Conservation (phyloP, 352 stramenopile species). For the Globisporangium polare region DNA sequence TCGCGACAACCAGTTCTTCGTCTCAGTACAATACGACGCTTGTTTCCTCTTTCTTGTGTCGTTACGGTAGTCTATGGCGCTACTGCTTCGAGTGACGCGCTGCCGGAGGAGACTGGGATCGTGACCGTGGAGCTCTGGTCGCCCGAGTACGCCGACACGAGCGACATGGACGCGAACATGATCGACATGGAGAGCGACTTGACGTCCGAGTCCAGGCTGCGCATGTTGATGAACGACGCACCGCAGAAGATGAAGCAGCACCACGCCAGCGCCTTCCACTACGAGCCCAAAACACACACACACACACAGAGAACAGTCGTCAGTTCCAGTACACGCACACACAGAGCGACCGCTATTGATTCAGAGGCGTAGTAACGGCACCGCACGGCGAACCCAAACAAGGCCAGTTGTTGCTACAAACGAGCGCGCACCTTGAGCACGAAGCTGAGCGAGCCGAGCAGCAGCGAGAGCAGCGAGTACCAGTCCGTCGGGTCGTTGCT, state of each 20-base stretch:
- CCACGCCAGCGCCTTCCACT: constrained; percentile 66
- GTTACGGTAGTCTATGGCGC: not conserved
- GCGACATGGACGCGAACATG: constrained; percentile 66
- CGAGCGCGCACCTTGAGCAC: constrained; percentile 45
- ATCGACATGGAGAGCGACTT: constrained; percentile 71
- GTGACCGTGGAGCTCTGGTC: constrained; percentile 28
- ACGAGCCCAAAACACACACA: not conserved
- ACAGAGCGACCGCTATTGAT: too few relatives aligned
- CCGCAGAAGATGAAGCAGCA: constrained; percentile 59
- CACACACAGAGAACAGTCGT: not conserved
- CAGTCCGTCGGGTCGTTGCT: constrained; percentile 40
- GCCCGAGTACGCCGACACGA: constrained; percentile 60
- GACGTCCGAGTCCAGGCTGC: constrained; percentile 51
- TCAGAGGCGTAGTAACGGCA: too few relatives aligned
- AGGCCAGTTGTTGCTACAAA: not conserved
- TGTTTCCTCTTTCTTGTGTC: not conserved
- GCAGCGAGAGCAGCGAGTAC: constrained; percentile 65
- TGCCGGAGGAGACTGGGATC: constrained; percentile 19
- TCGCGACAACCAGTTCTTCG: not conserved
- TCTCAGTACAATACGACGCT: not conserved
- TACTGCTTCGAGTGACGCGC: constrained; percentile 3
- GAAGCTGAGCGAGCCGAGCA: constrained; percentile 55
- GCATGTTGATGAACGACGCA: constrained; percentile 63
- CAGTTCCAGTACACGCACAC: not conserved
- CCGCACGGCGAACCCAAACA: not conserved